These are phyloP conservation scores for Thalassiosira mediterranea DNA, from an alignment of 352 stramenopile species.

Conservation along the genomic window DNA sequence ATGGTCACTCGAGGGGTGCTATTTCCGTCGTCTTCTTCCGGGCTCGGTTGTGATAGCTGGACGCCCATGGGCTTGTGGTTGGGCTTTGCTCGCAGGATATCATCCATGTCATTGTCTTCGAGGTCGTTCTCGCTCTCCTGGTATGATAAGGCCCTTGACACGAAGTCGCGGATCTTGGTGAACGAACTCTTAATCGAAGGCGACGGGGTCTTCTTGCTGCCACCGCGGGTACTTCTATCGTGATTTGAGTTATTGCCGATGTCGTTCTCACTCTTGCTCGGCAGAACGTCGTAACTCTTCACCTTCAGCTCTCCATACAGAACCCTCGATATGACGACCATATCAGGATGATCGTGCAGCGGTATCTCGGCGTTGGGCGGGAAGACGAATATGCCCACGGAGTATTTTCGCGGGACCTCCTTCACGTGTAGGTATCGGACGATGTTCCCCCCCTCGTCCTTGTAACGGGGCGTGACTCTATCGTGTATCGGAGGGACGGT, in stretches of 20 bases:
- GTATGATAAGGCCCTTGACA: background rate
- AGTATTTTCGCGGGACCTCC: constrained; percentile 71
- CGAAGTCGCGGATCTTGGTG: constrained; percentile 35
- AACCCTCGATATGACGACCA: constrained; percentile 82
- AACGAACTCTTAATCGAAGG: constrained; percentile 21
- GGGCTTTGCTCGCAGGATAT: constrained; percentile 6
- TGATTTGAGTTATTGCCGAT: background rate
- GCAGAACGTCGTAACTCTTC: constrained; percentile 56
- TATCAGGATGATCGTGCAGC: constrained; percentile 85
- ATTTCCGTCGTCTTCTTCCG: background rate
- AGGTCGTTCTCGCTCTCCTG: background rate
- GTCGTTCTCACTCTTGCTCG: background rate
- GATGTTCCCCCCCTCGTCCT: constrained; percentile 20
- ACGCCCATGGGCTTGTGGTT: constrained; percentile 24
- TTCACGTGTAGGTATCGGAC: constrained; percentile 76
- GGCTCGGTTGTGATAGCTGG: too few relatives aligned
- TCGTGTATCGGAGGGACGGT: constrained; percentile 64
- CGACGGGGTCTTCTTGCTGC: background rate
- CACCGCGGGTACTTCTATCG: background rate
- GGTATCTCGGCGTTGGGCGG: constrained; percentile 80
- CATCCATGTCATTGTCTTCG: constrained; percentile 1
- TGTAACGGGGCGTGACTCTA: constrained; percentile 47
- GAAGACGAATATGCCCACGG: constrained; percentile 85
- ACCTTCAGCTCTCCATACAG: constrained; percentile 80
- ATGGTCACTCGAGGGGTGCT: constrained; percentile 2